Conservation (phyloP, 805 yeast genomes). For the Hanseniaspora jakobsenii region DNA sequence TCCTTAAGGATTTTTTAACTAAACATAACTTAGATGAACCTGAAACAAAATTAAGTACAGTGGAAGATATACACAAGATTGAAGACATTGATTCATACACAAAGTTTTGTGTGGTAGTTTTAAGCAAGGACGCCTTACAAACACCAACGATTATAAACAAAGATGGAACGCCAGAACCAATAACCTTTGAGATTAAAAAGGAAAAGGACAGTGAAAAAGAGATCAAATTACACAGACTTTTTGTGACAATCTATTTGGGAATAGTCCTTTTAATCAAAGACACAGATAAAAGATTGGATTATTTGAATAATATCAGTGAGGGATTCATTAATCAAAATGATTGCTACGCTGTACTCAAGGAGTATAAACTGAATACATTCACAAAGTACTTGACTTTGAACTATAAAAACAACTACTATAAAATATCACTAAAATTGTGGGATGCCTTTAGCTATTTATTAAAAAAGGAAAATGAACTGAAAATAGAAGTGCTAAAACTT, state of each 20-base stretch:
- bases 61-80: background rate
- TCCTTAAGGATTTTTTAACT: background rate
- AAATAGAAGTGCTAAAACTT: background rate
- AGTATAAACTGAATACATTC: background rate
- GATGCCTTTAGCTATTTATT: slow-evolving; percentile 1
- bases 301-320: background rate
- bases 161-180: background rate
- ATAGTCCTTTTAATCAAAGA: background rate
- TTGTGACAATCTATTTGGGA: no score
- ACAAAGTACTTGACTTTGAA: slow-evolving; percentile 1
- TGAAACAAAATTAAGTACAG: no score
- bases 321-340: background rate
- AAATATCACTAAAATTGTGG: slow-evolving; percentile 2
- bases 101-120: background rate
- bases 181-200: background rate
- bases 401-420: background rate
- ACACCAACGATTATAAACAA: background rate
- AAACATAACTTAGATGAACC: no score
- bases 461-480: background rate
- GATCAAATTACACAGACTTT: no score
- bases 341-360: background rate
- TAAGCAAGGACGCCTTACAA: background rate
- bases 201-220: no score
- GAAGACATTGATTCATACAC: background rate
- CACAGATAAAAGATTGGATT: background rate